Base-by-base conservation (phyloP, 2,329 filamentous ascomycete genomes). In the Sporothrix inflata region DNA sequence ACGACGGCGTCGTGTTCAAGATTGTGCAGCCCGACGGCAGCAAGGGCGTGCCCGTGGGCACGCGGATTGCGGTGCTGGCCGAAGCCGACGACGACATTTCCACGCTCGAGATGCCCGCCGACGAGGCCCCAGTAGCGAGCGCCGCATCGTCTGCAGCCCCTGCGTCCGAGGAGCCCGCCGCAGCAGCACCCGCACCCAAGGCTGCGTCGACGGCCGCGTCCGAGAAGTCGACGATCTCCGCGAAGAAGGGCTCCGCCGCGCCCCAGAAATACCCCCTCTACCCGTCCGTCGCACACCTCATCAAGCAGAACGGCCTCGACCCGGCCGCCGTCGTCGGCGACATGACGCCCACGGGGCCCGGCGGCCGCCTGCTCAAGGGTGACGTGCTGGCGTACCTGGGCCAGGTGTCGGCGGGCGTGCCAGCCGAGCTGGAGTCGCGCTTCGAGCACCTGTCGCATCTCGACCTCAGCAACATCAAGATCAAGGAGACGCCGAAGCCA, bases 381-480 rank as follows among this genome's bases (percentile, higher is more conserved):
- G 96, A 99, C 79, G 91, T 99, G 7, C 89, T 99, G 70, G 94
- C 94, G 65, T 96, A 95, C 81, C 82, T 98, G 19, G 96, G 96
- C 74, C 85, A 87, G 76, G 93, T 98, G 78, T 85, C 91, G 73
- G 84, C 90, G 75, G 86, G 90, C 73, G 92, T 93, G 76, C 92
- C 95, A 1, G 86, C 88, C 27, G 85, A 89, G 74, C 87, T 94
- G 76, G 92, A 92, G 71, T 84, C 87, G 72, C 90, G 89, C 69
- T 91, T 97, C 79, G 85, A 89, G 73, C 91, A 94, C 81, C 89
- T 96, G 66, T 85, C 88, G 55, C 94, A 97, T 81, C 89, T 99
- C 70, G 95, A 99, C 80, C 89, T 99, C 30, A 96, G 92, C 85
- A 97, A 98, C 85, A 95, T 98, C 85, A 97, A 97, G 85, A 84